These are phyloP conservation scores for Diaporthe citriasiana DNA, from an alignment of 2,329 filamentous ascomycete genomes.

Conservation along the genomic window DNA sequence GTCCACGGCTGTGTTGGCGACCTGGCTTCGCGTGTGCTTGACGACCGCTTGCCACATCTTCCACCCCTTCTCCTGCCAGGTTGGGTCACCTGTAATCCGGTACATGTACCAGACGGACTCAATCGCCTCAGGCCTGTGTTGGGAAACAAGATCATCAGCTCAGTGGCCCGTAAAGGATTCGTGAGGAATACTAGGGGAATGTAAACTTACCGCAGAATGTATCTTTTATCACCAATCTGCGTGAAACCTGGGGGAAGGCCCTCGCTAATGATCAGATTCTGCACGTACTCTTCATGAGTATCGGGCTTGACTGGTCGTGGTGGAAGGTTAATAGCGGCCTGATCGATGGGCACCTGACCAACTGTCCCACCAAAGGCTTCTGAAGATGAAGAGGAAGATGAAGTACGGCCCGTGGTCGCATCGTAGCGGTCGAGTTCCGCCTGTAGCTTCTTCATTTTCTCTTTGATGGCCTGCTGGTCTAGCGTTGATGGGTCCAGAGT, in stretches of 20 bases:
- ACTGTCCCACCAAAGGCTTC: conserved; percentile 38
- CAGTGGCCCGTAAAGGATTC: no score
- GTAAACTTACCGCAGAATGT: conserved; percentile 71
- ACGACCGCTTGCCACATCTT: conserved; percentile 83
- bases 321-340: conserved; percentile 44
- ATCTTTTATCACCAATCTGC: conserved; percentile 60
- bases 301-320: conserved; percentile 57
- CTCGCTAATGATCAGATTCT: conserved; percentile 58
- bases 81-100: conserved; percentile 84
- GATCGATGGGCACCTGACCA: conserved; percentile 49
- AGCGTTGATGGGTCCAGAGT: conserved; percentile 30
- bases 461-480: conserved; percentile 41
- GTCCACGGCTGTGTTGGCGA: conserved; percentile 78
- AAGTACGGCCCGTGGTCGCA: conserved; percentile 39
- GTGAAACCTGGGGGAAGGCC: conserved; percentile 66
- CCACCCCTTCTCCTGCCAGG: conserved; percentile 88
- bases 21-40: conserved; percentile 73
- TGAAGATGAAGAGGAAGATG: conserved; percentile 36
- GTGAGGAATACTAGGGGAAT: background rate
- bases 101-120: conserved; percentile 93
- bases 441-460: conserved; percentile 47
- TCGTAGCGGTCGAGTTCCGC: conserved; percentile 45
- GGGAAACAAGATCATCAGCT: conserved; percentile 41
- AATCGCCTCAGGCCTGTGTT: conserved; percentile 81
- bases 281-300: conserved; percentile 69